phyloP scores from a whole-genome alignment of 768 basidiomycete genomes.

The Coprinopsis strossmayeri region DNA sequence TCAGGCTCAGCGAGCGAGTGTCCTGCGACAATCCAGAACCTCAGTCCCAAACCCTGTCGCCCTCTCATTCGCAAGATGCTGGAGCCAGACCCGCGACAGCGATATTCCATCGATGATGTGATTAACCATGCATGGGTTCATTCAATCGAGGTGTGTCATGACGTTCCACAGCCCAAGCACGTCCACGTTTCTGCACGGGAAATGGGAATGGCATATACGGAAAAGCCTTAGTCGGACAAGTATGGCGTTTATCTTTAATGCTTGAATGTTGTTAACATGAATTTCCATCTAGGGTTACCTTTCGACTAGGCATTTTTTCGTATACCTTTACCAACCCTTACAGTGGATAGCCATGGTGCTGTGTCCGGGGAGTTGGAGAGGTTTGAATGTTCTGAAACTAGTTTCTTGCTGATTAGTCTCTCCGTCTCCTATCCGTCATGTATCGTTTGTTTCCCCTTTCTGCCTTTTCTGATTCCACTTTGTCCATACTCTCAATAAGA shows the following conservation, averaged over 20 bases:
- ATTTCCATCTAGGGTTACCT: neutral
- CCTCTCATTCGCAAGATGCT: constrained; percentile 87
- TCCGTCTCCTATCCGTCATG: neutral
- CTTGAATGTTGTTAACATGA: neutral
- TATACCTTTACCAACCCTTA: neutral
- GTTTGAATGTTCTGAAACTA: constrained; percentile 5
- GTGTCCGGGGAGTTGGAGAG: constrained; percentile 1
- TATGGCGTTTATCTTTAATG: neutral
- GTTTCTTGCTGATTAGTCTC: constrained; percentile 4
- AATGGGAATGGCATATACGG: constrained; percentile 44
- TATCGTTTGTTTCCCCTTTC: neutral
- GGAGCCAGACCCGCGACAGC: constrained; percentile 81
- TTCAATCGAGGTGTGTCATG: constrained; percentile 77
- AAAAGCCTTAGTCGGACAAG: constrained; percentile 8
- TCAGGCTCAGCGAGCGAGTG: constrained; percentile 38
- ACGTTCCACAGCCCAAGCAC: constrained; percentile 56
- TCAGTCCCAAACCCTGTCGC: constrained; percentile 81
- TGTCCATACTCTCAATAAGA: neutral
- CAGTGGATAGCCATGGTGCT: neutral
- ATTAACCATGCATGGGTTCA: constrained; percentile 74
- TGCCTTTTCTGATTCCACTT: neutral
- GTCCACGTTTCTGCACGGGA: constrained; percentile 65
- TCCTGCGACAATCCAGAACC: constrained; percentile 77
- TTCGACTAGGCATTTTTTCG: neutral
- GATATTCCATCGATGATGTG: constrained; percentile 75